Conservation (phyloP, 768 basidiomycete species). For the Sistotremastrum suecicum region DNA sequence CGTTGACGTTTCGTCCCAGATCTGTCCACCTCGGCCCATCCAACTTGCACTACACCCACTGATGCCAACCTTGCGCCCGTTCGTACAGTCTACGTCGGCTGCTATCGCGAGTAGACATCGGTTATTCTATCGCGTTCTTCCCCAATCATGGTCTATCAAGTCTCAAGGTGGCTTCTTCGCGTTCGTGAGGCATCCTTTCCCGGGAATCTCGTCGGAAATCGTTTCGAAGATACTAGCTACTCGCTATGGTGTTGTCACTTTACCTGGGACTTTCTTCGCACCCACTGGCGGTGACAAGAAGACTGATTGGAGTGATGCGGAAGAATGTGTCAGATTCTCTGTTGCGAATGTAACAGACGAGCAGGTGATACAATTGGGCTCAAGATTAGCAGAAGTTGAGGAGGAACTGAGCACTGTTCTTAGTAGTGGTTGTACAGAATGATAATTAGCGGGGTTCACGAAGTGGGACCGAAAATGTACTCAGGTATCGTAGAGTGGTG, state of each 20-base stretch:
- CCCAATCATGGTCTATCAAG: conserved; percentile 43
- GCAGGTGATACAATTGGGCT: conserved; percentile 36
- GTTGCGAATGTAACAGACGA: conserved; percentile 70
- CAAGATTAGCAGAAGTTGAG: conserved; percentile 30
- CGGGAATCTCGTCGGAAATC: conserved; percentile 27
- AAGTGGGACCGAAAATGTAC: no score
- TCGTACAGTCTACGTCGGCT: conserved; percentile 35
- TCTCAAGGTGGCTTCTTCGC: conserved; percentile 66
- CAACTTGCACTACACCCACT: conserved; percentile 44
- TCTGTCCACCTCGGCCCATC: conserved; percentile 61
- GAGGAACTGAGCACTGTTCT: not conserved
- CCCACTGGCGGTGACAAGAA: conserved; percentile 11
- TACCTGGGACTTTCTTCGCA: conserved; percentile 55
- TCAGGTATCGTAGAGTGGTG: no score
- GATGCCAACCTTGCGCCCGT: conserved; percentile 35
- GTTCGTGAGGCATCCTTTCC: conserved; percentile 58
- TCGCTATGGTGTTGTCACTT: conserved; percentile 46
- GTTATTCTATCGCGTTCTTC: conserved; percentile 38
- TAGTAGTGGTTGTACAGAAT: no score
- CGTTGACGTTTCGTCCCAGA: conserved; percentile 14
- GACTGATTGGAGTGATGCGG: conserved; percentile 22
- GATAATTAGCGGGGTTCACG: no score
- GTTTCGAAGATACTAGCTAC: conserved; percentile 46
- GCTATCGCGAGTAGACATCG: conserved; percentile 37
- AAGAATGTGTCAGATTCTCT: conserved; percentile 64